Evolutionary conservation across 768 basidiomycete species (phyloP).

Genomic region (Leccinum sublutescens): DNA sequence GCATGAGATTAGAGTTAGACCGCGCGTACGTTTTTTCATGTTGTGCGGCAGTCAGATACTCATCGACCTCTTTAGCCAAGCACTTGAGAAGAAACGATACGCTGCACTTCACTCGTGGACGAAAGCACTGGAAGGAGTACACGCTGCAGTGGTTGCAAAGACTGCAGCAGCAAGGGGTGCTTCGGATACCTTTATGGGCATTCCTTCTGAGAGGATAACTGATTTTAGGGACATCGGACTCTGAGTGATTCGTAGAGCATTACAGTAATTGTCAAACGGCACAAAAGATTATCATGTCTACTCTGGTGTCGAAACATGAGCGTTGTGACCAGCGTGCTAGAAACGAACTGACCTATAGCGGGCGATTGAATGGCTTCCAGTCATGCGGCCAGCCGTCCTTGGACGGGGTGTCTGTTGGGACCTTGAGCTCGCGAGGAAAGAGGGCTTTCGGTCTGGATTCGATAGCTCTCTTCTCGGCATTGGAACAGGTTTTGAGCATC

Average conservation of each 20-base stretch:
- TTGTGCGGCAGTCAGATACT: not conserved
- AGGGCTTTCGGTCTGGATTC: constrained; percentile 79
- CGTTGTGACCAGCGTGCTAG: not conserved
- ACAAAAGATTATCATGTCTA: not conserved
- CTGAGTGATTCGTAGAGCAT: constrained; percentile 14
- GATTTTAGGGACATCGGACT: constrained; percentile 31
- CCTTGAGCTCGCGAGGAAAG: constrained; percentile 83
- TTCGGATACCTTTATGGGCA: constrained; percentile 34
- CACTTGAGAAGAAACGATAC: constrained; percentile 84
- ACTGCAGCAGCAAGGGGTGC: constrained; percentile 41
- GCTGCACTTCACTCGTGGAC: constrained; percentile 81
- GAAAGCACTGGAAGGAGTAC: constrained; percentile 72
- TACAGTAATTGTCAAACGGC: not conserved
- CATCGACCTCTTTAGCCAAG: constrained; percentile 56
- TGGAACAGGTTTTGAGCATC: constrained; percentile 58
- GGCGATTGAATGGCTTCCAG: constrained; percentile 69
- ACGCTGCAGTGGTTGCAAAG: constrained; percentile 73
- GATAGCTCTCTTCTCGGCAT: constrained; percentile 63
- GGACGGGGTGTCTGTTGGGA: constrained; percentile 84
- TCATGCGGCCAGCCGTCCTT: constrained; percentile 82
- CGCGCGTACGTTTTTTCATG: constrained; percentile 52
- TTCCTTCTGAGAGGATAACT: constrained; percentile 32
- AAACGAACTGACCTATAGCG: constrained; percentile 32
- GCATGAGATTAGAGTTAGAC: constrained; percentile 89
- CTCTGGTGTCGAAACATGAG: not conserved